A percentile compares a stretch with the other conserved stretches of the same genome.
Evolutionary conservation across 306 rosid genomes (phyloP).

Genomic region (Quillaja saponaria): DNA sequence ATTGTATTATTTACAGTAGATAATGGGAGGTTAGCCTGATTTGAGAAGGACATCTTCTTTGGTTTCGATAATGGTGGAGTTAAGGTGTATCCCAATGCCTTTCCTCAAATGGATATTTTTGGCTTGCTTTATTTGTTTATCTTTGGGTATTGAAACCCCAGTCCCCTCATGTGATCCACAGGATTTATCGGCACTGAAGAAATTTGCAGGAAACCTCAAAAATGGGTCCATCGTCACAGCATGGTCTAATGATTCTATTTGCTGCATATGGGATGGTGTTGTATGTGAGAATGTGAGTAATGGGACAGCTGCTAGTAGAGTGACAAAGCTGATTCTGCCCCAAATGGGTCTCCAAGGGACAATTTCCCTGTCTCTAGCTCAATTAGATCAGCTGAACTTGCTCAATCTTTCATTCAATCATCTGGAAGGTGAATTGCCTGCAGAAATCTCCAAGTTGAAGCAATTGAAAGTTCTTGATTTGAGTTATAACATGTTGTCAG

Average conservation of each 20-base stretch:
- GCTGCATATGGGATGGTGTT: constrained; percentile 78
- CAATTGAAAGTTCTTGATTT: constrained; percentile 60
- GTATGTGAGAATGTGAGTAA: constrained; percentile 46
- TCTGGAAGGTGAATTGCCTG: constrained; percentile 61
- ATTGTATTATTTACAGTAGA: constrained; percentile 15
- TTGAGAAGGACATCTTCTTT: constrained; percentile 38
- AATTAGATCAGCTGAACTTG: constrained; percentile 49
- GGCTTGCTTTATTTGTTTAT: constrained; percentile 48
- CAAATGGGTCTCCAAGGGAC: constrained; percentile 60
- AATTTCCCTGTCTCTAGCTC: constrained; percentile 52
- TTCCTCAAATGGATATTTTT: constrained; percentile 46
- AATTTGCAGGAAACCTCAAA: constrained; percentile 59
- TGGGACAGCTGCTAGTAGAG: constrained; percentile 46
- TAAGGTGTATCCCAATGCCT: constrained; percentile 38
- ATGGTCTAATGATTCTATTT: constrained; percentile 53
- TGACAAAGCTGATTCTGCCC: constrained; percentile 56
- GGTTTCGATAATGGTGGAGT: constrained; percentile 44
- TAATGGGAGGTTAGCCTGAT: constrained; percentile 42
- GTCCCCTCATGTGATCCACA: constrained; percentile 46
- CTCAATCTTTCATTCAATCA: constrained; percentile 66
- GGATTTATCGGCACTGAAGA: constrained; percentile 62
- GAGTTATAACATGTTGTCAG: constrained; percentile 67
- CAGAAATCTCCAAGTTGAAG: constrained; percentile 54
- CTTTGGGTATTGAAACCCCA: constrained; percentile 37
- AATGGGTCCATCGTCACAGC: constrained; percentile 40